These are phyloP conservation scores for Yamadazyma taylorii DNA, from an alignment of 1,139 yeast genomes.

Conservation along the genomic window DNA sequence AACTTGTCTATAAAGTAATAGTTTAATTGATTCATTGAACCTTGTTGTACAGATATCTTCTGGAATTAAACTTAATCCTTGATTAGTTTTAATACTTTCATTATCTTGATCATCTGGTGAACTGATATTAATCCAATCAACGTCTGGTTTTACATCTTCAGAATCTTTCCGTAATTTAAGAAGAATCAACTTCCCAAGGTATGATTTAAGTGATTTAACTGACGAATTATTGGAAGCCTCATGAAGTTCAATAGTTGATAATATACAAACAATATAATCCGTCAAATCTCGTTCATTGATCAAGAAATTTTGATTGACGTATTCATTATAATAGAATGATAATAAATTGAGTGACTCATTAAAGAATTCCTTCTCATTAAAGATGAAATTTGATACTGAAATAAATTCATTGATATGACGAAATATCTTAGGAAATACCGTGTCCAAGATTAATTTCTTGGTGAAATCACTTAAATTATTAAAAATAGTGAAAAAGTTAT, in stretches of 20 bases:
- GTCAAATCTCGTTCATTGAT: slow-evolving; percentile 27
- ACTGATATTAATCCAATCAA: not conserved
- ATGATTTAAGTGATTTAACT: slow-evolving; percentile 21
- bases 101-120: not conserved
- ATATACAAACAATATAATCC: slow-evolving; percentile 28
- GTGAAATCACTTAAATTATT: slow-evolving; percentile 26
- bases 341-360: slow-evolving; percentile 28
- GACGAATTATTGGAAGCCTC: slow-evolving; percentile 13
- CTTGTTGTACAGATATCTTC: slow-evolving; percentile 5
- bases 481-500: slow-evolving; percentile 23
- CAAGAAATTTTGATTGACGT: slow-evolving; percentile 25
- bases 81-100: not conserved
- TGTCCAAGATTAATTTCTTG: slow-evolving; percentile 31
- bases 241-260: slow-evolving; percentile 34
- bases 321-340: slow-evolving; percentile 23
- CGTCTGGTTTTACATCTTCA: slow-evolving; percentile 9
- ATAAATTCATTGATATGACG: slow-evolving; percentile 39
- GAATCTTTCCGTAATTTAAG: slow-evolving; percentile 26
- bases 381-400: slow-evolving; percentile 33
- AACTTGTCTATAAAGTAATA: slow-evolving; percentile 46
- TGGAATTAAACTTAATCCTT: too few species aligned
- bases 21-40: slow-evolving; percentile 27
- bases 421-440: slow-evolving; percentile 39
- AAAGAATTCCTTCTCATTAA: slow-evolving; percentile 34
- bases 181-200: slow-evolving; percentile 31